Base-by-base conservation (phyloP, 129 eudicot species). In the Tagetes erecta region DNA sequence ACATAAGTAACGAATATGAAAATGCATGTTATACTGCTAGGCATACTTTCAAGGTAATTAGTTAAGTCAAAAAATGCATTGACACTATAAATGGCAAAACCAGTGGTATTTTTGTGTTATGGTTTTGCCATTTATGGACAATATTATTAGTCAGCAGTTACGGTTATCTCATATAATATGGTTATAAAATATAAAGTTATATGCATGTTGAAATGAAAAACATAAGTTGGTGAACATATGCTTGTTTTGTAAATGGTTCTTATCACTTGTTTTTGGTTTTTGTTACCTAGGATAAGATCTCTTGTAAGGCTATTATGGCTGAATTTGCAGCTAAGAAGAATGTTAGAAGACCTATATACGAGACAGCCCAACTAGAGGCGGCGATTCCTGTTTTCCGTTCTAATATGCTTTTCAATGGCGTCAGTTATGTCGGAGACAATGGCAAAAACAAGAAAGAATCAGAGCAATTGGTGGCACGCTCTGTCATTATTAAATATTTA, bases 401-500 rank as follows among this genome's bases (percentile, higher is more conserved):
- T 8, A 31, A 79, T 4, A 34, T 84, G 84, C 55, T 13, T 31
- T 75, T 90, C 8, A 69, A 83, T 31, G 86, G 83, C 20, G 83
- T 68, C 49, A 78, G 73, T 27, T 85, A 73, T 73, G 45, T 34
- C 9, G 96, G 96, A 67, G 86, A 70, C 7, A n/a, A 31, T 12
- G 82, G 70, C 42, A 80, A 39, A 67, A 90, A 13, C 81, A 90
- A 85, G 80, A 82, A 80, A 83, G 91, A 85, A 79, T 86, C 93
- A 49, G 84, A 83, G 38, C 91, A 86, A 39, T 11, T 83, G 66
- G 93, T 82, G 36, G 93, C 91, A 67, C 86, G 91, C 55, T 84
- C 82, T 8, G 91, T 64, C 11, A 85, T 90, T 56, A 14, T 83
- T 1, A 85, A 83, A 8, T 64, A 71, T 67, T 63, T 87, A 53